Percentiles rank a stretch among this genome's conserved stretches.
These are phyloP conservation scores for Hyaloscypha variabilis DNA, from an alignment of 495 filamentous ascomycete genomes.

Conservation along the genomic window DNA sequence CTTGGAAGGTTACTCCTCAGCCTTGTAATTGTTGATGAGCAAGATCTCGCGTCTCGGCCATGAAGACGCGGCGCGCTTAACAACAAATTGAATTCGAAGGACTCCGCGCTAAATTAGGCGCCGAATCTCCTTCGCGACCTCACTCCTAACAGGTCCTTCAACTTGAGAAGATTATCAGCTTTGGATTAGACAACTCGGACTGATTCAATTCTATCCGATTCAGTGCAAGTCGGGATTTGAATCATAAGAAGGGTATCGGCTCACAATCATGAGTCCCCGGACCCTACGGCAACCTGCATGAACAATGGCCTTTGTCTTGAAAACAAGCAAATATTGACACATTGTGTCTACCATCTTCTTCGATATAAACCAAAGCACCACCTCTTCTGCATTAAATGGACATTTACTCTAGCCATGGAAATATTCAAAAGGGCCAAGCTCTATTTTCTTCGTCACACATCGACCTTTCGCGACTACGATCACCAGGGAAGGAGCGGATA, in stretches of 20 bases:
- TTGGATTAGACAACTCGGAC: no score
- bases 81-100: background rate
- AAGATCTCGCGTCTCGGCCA: background rate
- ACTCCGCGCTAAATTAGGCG: background rate
- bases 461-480: no score
- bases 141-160: no score
- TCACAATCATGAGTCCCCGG: background rate
- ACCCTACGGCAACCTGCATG: constrained; percentile 3
- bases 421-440: background rate
- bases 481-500: no score
- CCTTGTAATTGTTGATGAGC: background rate
- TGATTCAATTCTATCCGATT: no score
- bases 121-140: no score
- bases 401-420: background rate
- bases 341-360: background rate
- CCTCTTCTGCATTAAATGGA: background rate
- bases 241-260: background rate
- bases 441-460: no score
- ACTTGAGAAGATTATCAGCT: no score
- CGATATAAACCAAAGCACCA: background rate
- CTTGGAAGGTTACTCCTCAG: background rate
- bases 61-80: constrained; percentile 11
- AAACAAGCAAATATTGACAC: background rate
- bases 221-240: no score
- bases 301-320: background rate